Percentiles rank a stretch among this genome's conserved stretches.
phyloP scores from a whole-genome alignment of 2,329 filamentous ascomycete genomes.

The Pseudocercospora musae region DNA sequence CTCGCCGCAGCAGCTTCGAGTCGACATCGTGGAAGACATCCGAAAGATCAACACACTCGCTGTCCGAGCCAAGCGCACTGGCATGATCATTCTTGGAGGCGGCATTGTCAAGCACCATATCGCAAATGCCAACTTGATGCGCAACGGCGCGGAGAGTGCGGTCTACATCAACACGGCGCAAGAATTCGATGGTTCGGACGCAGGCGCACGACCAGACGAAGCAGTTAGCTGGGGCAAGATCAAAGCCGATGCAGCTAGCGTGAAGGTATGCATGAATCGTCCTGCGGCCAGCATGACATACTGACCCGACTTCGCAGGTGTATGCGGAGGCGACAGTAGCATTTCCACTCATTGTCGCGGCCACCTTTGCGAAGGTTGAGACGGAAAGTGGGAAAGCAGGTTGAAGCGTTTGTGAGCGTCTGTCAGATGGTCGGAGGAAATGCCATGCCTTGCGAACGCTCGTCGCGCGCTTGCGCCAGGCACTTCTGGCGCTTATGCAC shows the following conservation, averaged over 20 bases:
- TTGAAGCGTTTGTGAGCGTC: not conserved
- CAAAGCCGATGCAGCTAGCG: slow-evolving; percentile 78
- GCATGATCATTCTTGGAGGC: slow-evolving; percentile 93
- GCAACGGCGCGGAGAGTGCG: slow-evolving; percentile 92
- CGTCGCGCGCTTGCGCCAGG: slow-evolving; percentile 21
- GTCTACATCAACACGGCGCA: slow-evolving; percentile 98
- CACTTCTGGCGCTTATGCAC: slow-evolving; percentile 12
- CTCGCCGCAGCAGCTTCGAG: slow-evolving; percentile 73
- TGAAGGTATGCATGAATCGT: slow-evolving; percentile 63
- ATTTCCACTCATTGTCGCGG: slow-evolving; percentile 65
- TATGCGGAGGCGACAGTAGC: slow-evolving; percentile 66
- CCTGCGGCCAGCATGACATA: not conserved
- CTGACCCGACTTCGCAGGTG: slow-evolving; percentile 39
- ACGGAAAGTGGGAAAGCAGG: slow-evolving; percentile 1
- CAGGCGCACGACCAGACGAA: slow-evolving; percentile 90
- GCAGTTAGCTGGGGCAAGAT: slow-evolving; percentile 99
- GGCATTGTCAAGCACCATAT: slow-evolving; percentile 98
- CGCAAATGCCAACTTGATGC: slow-evolving; percentile 94
- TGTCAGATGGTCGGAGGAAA: not conserved
- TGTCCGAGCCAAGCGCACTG: slow-evolving; percentile 79
- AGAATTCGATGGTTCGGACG: slow-evolving; percentile 96
- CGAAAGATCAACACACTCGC: slow-evolving; percentile 88
- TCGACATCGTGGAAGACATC: slow-evolving; percentile 94
- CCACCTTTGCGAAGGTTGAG: slow-evolving; percentile 56
- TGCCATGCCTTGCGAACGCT: not conserved